A percentile compares a stretch with the other conserved stretches of the same genome.
These are phyloP conservation scores for Aureobasidium sp. DNA, from an alignment of 2,329 filamentous ascomycete species.

Conservation along the genomic window DNA sequence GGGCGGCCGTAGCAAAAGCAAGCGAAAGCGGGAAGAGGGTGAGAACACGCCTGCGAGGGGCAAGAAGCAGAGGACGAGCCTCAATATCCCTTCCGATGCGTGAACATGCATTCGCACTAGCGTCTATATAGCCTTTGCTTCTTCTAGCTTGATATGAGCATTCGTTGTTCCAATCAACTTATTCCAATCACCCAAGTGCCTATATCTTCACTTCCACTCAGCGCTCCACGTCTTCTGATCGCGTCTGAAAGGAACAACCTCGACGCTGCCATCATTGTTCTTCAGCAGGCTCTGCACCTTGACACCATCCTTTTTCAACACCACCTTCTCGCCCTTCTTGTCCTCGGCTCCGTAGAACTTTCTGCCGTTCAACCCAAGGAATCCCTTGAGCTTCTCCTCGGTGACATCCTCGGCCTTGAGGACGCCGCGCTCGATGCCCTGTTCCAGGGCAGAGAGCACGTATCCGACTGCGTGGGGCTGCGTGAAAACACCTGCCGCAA, in stretches of 20 bases:
- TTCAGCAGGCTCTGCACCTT: slow-evolving; percentile 47
- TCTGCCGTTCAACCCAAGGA: slow-evolving; percentile 49
- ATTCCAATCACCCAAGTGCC: not conserved
- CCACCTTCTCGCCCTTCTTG: slow-evolving; percentile 42
- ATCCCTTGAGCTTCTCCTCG: slow-evolving; percentile 46
- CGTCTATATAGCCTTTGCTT: not conserved
- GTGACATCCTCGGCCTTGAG: slow-evolving; percentile 47
- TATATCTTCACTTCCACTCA: slow-evolving; percentile 28
- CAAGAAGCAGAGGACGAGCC: slow-evolving; percentile 19
- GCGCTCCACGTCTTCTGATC: slow-evolving; percentile 53
- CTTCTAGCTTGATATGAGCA: not conserved
- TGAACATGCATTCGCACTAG: not conserved
- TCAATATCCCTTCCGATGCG: slow-evolving; percentile 6
- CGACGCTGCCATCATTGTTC: slow-evolving; percentile 42
- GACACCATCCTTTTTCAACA: slow-evolving; percentile 47
- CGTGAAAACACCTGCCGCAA: slow-evolving; percentile 70
- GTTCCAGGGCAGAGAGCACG: slow-evolving; percentile 57
- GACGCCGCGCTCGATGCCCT: slow-evolving; percentile 48
- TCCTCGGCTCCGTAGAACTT: slow-evolving; percentile 46
- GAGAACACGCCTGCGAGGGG: slow-evolving; percentile 13
- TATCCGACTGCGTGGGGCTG: slow-evolving; percentile 61
- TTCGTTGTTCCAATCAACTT: not conserved
- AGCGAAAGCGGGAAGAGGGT: slow-evolving; percentile 28
- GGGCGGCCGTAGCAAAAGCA: slow-evolving; percentile 38
- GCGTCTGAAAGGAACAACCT: slow-evolving; percentile 58